phyloP scores from a whole-genome alignment of 129 eudicot species.

The Calendula officinalis region DNA sequence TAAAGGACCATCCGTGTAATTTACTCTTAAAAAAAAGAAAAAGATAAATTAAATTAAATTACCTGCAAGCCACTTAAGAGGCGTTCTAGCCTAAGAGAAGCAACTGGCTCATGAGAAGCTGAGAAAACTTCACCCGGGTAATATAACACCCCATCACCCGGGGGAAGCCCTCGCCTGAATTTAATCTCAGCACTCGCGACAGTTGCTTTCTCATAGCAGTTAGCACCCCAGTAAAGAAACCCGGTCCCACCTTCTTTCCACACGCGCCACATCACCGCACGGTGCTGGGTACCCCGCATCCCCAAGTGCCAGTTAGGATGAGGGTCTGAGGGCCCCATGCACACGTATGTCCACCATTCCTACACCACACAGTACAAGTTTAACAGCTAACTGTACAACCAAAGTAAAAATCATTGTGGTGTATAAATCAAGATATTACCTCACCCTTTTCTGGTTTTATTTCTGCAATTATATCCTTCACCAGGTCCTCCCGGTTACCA shows the following conservation, averaged over 20 bases:
- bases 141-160: slow-evolving; percentile 93
- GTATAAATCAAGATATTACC: slow-evolving; percentile 56
- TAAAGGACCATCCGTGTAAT: too few species aligned
- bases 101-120: slow-evolving; percentile 83
- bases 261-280: slow-evolving; percentile 99
- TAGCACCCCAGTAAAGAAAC: slow-evolving; percentile 98
- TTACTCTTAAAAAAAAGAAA: neutral
- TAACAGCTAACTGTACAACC: too few species aligned
- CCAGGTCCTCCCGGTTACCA: slow-evolving; percentile 95
- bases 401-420: too few species aligned
- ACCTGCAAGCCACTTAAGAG: slow-evolving; percentile 98
- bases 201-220: slow-evolving; percentile 93
- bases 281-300: slow-evolving; percentile 98
- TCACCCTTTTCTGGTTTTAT: slow-evolving; percentile 75
- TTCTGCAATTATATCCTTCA: slow-evolving; percentile 81
- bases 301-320: slow-evolving; percentile 99
- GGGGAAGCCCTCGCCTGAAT: slow-evolving; percentile 98
- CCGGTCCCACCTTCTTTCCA: slow-evolving; percentile 99
- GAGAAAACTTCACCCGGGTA: slow-evolving; percentile 98
- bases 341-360: slow-evolving; percentile 99
- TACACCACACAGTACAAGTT: too few species aligned
- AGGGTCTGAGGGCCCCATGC: slow-evolving; percentile 98
- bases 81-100: slow-evolving; percentile 90
- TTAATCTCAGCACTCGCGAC: slow-evolving; percentile 94
- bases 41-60: neutral